Conservation (phyloP, 2,329 filamentous ascomycete genomes). For the Aspergillus sp. region DNA sequence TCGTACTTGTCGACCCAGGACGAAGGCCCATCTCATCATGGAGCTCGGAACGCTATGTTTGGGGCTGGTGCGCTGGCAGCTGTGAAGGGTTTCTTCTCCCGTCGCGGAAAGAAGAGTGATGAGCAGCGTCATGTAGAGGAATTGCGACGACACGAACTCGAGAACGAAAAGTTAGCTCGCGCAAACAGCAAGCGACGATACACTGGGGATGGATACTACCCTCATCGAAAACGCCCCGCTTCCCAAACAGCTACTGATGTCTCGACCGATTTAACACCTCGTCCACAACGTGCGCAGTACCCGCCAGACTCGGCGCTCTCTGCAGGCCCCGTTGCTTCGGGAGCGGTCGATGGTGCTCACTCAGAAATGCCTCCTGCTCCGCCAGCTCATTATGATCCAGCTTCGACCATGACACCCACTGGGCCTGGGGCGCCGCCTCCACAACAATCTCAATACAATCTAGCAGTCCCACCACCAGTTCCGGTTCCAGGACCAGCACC, state of each 20-base stretch:
- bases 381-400: conserved; percentile 38
- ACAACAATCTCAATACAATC: conserved; percentile 24
- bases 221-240: conserved; percentile 30
- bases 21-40: conserved; percentile 48
- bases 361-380: conserved; percentile 42
- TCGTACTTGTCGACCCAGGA: conserved; percentile 31
- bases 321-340: conserved; percentile 29
- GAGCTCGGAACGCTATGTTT: conserved; percentile 60
- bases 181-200: conserved; percentile 61
- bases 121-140: conserved; percentile 61
- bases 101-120: conserved; percentile 55
- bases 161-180: conserved; percentile 54
- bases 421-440: conserved; percentile 21
- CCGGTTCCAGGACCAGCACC: conserved; percentile 30
- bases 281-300: conserved; percentile 28
- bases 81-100: conserved; percentile 59
- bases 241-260: conserved; percentile 39
- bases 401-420: conserved; percentile 27
- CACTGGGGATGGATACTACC: conserved; percentile 63
- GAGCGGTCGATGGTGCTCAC: conserved; percentile 28
- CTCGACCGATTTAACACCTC: conserved; percentile 34
- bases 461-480: conserved; percentile 24
- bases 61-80: conserved; percentile 67
- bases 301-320: conserved; percentile 36
- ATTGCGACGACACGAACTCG: conserved; percentile 50